phyloP scores from a whole-genome alignment of 2,329 filamentous ascomycete species.

The Arthrobotrys sinensis region DNA sequence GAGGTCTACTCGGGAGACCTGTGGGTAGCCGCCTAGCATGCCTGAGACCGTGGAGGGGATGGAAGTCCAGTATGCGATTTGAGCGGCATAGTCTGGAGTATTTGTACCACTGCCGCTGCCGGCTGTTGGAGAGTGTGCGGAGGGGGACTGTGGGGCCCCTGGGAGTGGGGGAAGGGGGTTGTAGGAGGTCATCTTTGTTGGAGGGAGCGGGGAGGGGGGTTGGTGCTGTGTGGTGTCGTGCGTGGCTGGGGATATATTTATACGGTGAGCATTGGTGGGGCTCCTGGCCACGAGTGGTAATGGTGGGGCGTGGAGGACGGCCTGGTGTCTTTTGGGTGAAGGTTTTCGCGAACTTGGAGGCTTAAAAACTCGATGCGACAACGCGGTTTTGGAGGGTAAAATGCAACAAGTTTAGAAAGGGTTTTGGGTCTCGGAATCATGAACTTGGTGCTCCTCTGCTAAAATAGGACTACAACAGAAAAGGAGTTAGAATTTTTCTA shows the following conservation, averaged over 20 bases:
- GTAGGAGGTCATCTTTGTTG: constrained; percentile 7
- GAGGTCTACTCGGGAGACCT: constrained; percentile 79
- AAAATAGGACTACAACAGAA: too few relatives aligned
- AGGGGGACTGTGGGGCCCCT: not conserved
- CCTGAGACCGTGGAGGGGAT: constrained; percentile 75
- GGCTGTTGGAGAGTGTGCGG: not conserved
- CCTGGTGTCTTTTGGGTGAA: too few relatives aligned
- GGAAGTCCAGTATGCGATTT: constrained; percentile 70
- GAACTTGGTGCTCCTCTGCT: too few relatives aligned
- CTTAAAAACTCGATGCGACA: too few relatives aligned
- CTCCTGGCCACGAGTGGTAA: too few relatives aligned
- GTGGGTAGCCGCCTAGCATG: constrained; percentile 83
- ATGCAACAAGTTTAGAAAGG: too few relatives aligned
- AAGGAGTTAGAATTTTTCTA: too few relatives aligned
- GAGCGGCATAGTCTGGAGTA: constrained; percentile 51
- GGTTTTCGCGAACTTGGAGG: too few relatives aligned
- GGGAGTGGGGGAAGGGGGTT: constrained; percentile 18
- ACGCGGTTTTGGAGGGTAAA: too few relatives aligned
- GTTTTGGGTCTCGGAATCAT: too few relatives aligned
- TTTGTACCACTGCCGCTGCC: constrained; percentile 1
- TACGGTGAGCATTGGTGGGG: not conserved
- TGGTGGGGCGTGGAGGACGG: too few relatives aligned
- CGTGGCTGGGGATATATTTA: not conserved
- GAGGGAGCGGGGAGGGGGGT: not conserved
- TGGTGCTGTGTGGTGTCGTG: not conserved